These are phyloP conservation scores for Hyphodiscus hymeniophilus DNA, from an alignment of 495 filamentous ascomycete genomes.

Conservation along the genomic window DNA sequence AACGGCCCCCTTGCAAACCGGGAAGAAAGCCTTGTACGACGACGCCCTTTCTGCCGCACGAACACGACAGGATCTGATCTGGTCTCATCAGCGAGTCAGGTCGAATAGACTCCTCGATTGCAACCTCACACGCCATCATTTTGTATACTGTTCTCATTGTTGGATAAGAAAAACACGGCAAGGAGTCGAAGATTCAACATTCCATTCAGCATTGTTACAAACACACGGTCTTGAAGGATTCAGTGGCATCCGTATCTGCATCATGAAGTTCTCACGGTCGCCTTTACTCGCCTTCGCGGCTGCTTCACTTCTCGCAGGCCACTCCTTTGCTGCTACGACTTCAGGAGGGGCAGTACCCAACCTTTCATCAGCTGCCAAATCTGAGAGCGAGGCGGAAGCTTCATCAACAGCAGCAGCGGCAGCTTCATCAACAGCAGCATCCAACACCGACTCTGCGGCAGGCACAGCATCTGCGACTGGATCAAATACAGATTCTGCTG, in stretches of 20 bases:
- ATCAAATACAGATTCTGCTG: constrained; percentile 4
- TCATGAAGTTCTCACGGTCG: background rate
- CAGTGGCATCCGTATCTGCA: background rate
- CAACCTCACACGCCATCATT: no score
- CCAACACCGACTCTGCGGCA: background rate
- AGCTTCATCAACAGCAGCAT: background rate
- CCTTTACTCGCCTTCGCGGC: background rate
- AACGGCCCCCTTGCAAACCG: no score
- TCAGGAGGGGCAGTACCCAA: background rate
- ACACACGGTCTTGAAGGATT: no score
- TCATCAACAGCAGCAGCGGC: background rate
- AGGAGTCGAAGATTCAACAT: no score
- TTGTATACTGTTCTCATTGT: no score
- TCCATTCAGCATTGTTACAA: no score
- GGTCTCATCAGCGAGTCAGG: no score
- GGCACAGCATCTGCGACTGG: background rate
- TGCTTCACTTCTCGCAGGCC: background rate
- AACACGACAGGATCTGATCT: no score
- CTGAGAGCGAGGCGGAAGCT: background rate
- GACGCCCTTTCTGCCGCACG: no score
- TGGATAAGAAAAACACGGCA: no score
- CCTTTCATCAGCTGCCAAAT: background rate
- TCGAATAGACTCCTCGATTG: no score
- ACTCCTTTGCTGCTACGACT: background rate
- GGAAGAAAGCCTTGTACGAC: no score